These are phyloP conservation scores for Daedaleopsis sinensis DNA, from an alignment of 768 basidiomycete species.

Conservation along the genomic window DNA sequence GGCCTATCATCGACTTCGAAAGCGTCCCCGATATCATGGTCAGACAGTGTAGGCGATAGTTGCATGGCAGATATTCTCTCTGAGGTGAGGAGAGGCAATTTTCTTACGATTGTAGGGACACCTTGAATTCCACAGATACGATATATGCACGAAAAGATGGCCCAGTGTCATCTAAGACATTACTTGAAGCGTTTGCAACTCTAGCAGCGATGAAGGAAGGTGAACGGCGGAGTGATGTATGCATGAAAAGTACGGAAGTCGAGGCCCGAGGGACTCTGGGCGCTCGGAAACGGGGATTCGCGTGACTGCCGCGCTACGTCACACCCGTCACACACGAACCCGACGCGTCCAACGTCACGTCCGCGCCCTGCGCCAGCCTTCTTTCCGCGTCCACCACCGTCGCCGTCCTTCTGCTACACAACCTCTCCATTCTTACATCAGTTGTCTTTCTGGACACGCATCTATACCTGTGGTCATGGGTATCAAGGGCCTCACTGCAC, in stretches of 20 bases:
- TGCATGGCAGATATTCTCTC: neutral
- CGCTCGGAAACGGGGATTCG: neutral
- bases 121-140: too few species aligned
- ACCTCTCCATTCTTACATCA: neutral
- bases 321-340: too few species aligned
- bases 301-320: conserved; percentile 18
- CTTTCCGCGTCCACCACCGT: neutral
- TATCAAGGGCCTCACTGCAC: conserved; percentile 92
- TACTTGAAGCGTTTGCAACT: too few species aligned
- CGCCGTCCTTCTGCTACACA: neutral
- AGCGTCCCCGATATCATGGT: neutral
- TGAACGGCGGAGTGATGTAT: too few species aligned
- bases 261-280: too few species aligned
- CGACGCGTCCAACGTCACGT: conserved; percentile 1
- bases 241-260: too few species aligned
- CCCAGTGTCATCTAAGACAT: too few species aligned
- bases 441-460: neutral
- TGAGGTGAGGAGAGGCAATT: neutral
- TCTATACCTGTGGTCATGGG: conserved; percentile 55
- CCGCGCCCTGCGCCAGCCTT: neutral
- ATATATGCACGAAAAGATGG: too few species aligned
- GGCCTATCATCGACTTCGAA: neutral
- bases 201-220: too few species aligned
- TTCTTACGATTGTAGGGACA: neutral
- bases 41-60: neutral